phyloP scores from a whole-genome alignment of 306 rosid genomes.

The Dicorynia guianensis region DNA sequence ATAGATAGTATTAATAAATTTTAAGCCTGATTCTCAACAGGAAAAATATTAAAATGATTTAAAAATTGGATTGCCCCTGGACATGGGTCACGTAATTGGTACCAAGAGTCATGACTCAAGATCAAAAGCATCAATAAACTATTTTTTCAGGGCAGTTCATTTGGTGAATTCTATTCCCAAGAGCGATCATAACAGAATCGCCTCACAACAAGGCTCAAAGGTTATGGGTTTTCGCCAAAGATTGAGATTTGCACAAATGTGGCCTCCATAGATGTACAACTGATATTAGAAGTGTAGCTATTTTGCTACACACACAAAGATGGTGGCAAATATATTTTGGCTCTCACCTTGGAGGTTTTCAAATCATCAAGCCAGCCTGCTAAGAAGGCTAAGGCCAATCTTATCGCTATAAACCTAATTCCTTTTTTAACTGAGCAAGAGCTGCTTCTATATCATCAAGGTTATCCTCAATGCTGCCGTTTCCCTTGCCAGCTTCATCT shows the following conservation, averaged over 20 bases:
- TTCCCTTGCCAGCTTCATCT: conserved; percentile 53
- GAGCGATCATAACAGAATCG: conserved; percentile 29
- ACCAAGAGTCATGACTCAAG: too few relatives aligned
- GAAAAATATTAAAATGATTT: neutral
- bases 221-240: neutral
- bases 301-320: neutral
- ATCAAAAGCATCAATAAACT: too few relatives aligned
- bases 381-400: neutral
- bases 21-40: conserved; percentile 1
- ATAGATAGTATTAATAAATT: conserved; percentile 7
- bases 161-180: conserved; percentile 24
- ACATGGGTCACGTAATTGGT: too few relatives aligned
- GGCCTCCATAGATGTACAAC: neutral
- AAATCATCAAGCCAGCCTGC: neutral
- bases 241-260: conserved; percentile 4
- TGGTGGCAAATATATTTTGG: conserved; percentile 1
- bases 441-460: conserved; percentile 93
- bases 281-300: too few relatives aligned
- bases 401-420: conserved; percentile 74
- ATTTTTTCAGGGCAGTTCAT: neutral
- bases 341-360: neutral
- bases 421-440: conserved; percentile 85
- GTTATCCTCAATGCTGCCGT: conserved; percentile 70
- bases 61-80: neutral
- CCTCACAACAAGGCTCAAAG: neutral